Conservation (phyloP, 805 yeast species). For the Priceomyces carsonii region DNA sequence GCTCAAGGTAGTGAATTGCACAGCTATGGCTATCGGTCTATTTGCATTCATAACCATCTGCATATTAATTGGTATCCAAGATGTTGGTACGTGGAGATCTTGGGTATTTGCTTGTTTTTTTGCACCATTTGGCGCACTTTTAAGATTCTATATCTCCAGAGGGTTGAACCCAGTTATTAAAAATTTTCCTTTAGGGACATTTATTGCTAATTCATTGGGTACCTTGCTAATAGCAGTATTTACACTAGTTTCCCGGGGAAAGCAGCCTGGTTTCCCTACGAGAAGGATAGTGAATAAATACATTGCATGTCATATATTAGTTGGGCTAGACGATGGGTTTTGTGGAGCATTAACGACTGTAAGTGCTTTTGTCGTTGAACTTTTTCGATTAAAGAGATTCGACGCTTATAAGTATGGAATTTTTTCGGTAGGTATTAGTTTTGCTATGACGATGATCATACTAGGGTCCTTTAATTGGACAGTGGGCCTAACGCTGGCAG, state of each 20-base stretch:
- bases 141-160: slow-evolving; percentile 56
- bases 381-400: slow-evolving; percentile 33
- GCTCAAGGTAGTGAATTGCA: slow-evolving; percentile 21
- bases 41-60: slow-evolving; percentile 30
- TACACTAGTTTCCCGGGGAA: slow-evolving; percentile 48
- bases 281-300: slow-evolving; percentile 27
- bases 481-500: slow-evolving; percentile 33
- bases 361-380: slow-evolving; percentile 75
- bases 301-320: slow-evolving; percentile 50
- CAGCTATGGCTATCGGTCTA: slow-evolving; percentile 21
- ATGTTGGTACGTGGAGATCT: slow-evolving; percentile 49
- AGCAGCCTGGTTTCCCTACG: slow-evolving; percentile 14
- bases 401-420: slow-evolving; percentile 53
- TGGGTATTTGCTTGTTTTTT: slow-evolving; percentile 73
- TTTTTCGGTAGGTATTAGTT: slow-evolving; percentile 48
- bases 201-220: slow-evolving; percentile 50
- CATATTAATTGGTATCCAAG: slow-evolving; percentile 41
- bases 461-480: slow-evolving; percentile 78
- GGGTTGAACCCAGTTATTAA: slow-evolving; percentile 42
- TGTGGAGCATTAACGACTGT: slow-evolving; percentile 75
- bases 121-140: slow-evolving; percentile 69
- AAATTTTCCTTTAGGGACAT: slow-evolving; percentile 58
- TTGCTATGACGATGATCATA: slow-evolving; percentile 52
- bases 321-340: slow-evolving; percentile 62
- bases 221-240: slow-evolving; percentile 45